Evolutionary conservation across 2,329 filamentous ascomycete genomes (phyloP).

Genomic region (Penicillium sp.): DNA sequence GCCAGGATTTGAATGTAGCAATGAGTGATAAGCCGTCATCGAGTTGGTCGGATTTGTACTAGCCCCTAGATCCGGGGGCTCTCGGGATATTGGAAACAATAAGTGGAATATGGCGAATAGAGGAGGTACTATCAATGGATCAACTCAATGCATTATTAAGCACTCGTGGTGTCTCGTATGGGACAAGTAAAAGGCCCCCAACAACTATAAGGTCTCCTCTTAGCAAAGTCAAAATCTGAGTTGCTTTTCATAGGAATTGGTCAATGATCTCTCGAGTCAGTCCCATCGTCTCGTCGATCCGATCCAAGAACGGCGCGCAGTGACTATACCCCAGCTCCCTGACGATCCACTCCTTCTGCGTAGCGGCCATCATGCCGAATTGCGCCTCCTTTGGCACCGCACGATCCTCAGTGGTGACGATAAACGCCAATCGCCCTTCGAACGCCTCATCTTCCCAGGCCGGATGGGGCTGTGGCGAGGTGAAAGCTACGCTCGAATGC

Average conservation of each 20-base stretch:
- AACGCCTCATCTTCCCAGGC: constrained; percentile 27
- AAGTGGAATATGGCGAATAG: not conserved
- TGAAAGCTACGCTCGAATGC: constrained; percentile 26
- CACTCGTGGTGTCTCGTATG: too few relatives aligned
- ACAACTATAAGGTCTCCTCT: not conserved
- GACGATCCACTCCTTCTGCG: not conserved
- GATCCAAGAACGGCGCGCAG: not conserved
- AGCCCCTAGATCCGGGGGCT: too few relatives aligned
- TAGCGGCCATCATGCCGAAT: not conserved
- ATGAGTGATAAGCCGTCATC: not conserved
- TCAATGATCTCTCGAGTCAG: not conserved
- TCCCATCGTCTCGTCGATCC: not conserved
- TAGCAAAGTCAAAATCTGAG: not conserved
- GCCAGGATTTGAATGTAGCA: not conserved
- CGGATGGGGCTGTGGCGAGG: constrained; percentile 22
- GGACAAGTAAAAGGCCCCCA: not conserved
- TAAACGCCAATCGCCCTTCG: not conserved
- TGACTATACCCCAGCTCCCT: not conserved
- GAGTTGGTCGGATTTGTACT: not conserved
- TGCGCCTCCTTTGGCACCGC: not conserved
- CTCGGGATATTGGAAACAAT: too few relatives aligned
- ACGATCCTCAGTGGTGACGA: not conserved
- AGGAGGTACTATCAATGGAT: not conserved
- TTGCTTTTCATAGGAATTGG: not conserved
- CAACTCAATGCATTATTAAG: too few relatives aligned